A percentile compares a stretch with the other conserved stretches of the same genome.
These are phyloP conservation scores for Neonectria magnoliae DNA, from an alignment of 2,329 filamentous ascomycete genomes.

Conservation along the genomic window DNA sequence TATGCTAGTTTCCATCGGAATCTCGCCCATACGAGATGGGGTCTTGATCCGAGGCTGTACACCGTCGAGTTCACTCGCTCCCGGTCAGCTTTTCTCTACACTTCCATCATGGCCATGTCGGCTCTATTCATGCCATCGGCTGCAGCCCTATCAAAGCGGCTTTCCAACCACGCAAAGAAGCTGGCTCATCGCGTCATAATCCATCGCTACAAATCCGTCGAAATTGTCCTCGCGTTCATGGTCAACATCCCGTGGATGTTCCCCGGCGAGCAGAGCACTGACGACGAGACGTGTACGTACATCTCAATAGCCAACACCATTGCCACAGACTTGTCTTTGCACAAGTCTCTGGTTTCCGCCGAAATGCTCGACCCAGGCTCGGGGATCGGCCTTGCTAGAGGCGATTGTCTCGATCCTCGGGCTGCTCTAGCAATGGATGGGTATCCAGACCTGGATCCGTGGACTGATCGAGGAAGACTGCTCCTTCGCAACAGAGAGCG, in stretches of 20 bases:
- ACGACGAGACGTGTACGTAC: constrained; percentile 78
- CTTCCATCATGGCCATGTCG: constrained; percentile 74
- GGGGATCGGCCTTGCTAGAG: constrained; percentile 63
- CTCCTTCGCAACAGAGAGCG: constrained; percentile 73
- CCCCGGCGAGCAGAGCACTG: constrained; percentile 72
- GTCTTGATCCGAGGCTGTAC: constrained; percentile 74
- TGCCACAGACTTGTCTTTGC: constrained; percentile 74
- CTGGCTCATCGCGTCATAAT: constrained; percentile 71
- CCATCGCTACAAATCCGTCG: constrained; percentile 73
- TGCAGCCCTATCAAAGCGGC: constrained; percentile 70
- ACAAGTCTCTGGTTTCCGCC: constrained; percentile 73
- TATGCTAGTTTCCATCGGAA: constrained; percentile 71
- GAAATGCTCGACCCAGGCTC: constrained; percentile 56
- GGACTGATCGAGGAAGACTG: constrained; percentile 68
- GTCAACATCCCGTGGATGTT: constrained; percentile 81
- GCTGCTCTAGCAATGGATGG: constrained; percentile 75
- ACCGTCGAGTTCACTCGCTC: constrained; percentile 72
- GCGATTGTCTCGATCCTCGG: constrained; percentile 74
- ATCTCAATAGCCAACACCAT: constrained; percentile 76
- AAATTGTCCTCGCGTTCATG: constrained; percentile 80
- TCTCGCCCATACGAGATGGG: constrained; percentile 78
- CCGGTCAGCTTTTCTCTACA: constrained; percentile 76
- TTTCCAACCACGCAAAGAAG: constrained; percentile 71
- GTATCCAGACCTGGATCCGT: constrained; percentile 69
- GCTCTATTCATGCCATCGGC: constrained; percentile 73